phyloP scores from a whole-genome alignment of 768 basidiomycete species.

The Macrolepiota fuliginosa region DNA sequence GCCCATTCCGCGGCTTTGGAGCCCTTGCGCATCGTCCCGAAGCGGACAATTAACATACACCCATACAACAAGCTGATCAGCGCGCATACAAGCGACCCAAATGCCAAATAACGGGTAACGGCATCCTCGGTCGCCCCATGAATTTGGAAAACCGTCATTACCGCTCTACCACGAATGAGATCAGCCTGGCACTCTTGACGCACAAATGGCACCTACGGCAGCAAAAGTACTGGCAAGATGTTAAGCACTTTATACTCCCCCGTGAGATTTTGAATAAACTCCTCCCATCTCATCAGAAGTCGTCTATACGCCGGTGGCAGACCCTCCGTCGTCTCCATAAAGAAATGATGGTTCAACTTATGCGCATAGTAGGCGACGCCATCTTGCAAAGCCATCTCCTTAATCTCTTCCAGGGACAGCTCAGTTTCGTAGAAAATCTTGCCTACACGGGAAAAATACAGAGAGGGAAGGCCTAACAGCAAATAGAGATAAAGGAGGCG shows the following conservation, averaged over 20 bases:
- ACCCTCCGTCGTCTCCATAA: not conserved
- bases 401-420: slow-evolving; percentile 57
- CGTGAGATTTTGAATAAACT: slow-evolving; percentile 15
- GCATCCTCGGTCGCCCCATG: slow-evolving; percentile 42
- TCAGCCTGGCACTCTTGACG: not conserved
- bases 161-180: slow-evolving; percentile 19
- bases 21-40: slow-evolving; percentile 60
- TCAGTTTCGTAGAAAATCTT: slow-evolving; percentile 66
- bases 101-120: slow-evolving; percentile 48
- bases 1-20: slow-evolving; percentile 61
- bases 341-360: not conserved
- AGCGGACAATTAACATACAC: slow-evolving; percentile 62
- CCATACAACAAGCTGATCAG: too few relatives aligned
- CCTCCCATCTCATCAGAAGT: slow-evolving; percentile 11
- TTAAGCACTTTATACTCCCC: slow-evolving; percentile 17
- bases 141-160: slow-evolving; percentile 29
- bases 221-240: slow-evolving; percentile 13
- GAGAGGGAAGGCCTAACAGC: slow-evolving; percentile 59
- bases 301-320: not conserved
- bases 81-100: slow-evolving; percentile 53
- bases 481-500: slow-evolving; percentile 31
- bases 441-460: slow-evolving; percentile 69
- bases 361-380: not conserved
- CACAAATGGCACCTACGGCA: slow-evolving; percentile 11
- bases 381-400: slow-evolving; percentile 32